These are phyloP conservation scores for Metarhizium robertsii DNA, from an alignment of 2,329 filamentous ascomycete species.

Conservation along the genomic window DNA sequence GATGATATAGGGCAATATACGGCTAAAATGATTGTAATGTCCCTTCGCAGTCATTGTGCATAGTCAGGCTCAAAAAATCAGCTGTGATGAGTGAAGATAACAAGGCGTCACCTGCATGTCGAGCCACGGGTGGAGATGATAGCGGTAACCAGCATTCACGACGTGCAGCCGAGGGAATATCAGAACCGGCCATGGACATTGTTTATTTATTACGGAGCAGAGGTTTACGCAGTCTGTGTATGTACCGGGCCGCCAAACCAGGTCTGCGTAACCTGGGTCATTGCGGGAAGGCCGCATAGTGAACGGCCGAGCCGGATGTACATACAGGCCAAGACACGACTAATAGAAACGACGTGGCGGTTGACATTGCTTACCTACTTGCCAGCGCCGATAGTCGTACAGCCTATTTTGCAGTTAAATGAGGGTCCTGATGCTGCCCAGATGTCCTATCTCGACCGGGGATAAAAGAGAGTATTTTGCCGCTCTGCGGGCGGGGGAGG, in stretches of 20 bases:
- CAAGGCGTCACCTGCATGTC: background rate
- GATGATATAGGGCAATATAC: background rate
- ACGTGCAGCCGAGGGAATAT: background rate
- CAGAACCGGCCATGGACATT: background rate
- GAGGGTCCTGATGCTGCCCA: background rate
- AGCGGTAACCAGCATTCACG: background rate
- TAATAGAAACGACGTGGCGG: background rate
- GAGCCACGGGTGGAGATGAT: background rate
- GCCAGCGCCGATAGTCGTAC: background rate
- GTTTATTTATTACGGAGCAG: background rate
- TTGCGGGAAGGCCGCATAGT: constrained; percentile 3
- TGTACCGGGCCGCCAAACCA: background rate
- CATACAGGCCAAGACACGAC: background rate
- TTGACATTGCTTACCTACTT: background rate
- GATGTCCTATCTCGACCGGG: too few species aligned
- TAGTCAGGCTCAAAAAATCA: background rate
- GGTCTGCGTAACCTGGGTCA: background rate
- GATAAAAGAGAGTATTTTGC: too few species aligned
- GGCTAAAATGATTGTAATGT: background rate
- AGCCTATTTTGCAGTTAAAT: background rate
- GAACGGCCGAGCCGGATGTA: background rate
- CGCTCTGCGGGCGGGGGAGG: too few species aligned
- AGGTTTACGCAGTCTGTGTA: background rate
- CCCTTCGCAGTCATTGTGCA: background rate
- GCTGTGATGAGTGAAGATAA: background rate